Evolutionary conservation across 1,284 basidiomycete genomes (phyloP).

Genomic region (Puccinia sorghi): DNA sequence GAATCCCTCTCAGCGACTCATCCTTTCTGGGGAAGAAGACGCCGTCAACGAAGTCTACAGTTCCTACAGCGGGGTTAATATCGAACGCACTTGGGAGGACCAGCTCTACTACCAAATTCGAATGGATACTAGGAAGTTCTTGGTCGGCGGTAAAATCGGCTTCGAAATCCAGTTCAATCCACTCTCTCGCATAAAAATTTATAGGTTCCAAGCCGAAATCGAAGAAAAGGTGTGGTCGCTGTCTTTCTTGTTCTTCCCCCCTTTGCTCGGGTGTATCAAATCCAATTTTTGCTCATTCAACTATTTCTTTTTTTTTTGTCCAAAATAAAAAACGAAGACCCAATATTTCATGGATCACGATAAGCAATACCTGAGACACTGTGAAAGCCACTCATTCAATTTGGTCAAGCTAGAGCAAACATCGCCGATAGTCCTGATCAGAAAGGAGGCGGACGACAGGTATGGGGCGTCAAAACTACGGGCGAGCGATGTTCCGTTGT

Average conservation of each 20-base stretch:
- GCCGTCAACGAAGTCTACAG: constrained; percentile 25
- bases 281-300: not conserved
- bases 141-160: constrained; percentile 18
- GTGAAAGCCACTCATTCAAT: constrained; percentile 15
- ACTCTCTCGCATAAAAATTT: constrained; percentile 21
- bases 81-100: constrained; percentile 22
- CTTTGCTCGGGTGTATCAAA: not conserved
- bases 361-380: constrained; percentile 22
- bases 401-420: constrained; percentile 27
- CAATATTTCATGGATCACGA: constrained; percentile 32
- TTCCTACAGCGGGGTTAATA: constrained; percentile 20
- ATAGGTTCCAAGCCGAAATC: constrained; percentile 21
- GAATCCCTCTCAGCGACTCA: constrained; percentile 3
- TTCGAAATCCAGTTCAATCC: constrained; percentile 33
- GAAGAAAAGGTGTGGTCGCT: constrained; percentile 4
- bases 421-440: constrained; percentile 16
- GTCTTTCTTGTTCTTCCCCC: not conserved
- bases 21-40: constrained; percentile 23
- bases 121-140: constrained; percentile 20
- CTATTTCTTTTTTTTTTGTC: not conserved
- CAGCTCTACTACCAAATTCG: constrained; percentile 29
- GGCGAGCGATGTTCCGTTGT: constrained; percentile 11
- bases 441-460: constrained; percentile 5
- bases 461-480: constrained; percentile 10
- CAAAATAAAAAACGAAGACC: not conserved